These are phyloP conservation scores for Nymphaea thermarum DNA, from an alignment of 164 flowering plant species.

Conservation along the genomic window DNA sequence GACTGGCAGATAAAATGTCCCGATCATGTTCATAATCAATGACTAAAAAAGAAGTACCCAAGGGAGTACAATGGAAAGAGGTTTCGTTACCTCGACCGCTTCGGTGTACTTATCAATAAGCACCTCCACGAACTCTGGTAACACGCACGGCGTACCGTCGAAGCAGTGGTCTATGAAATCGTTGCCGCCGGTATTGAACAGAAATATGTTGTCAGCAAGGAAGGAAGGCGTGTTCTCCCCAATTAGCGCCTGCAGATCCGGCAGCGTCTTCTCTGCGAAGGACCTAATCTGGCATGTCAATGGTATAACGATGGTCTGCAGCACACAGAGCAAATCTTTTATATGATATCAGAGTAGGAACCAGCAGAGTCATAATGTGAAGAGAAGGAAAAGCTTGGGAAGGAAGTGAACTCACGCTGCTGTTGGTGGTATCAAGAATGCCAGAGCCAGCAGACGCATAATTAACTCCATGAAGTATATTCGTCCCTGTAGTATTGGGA, in stretches of 20 bases:
- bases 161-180: background rate
- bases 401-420: background rate
- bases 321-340: too few relatives aligned
- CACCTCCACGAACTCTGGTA: background rate
- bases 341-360: too few relatives aligned
- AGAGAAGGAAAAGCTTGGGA: background rate
- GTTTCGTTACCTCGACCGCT: background rate
- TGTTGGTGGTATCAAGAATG: conserved; percentile 44
- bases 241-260: background rate
- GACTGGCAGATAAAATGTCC: background rate
- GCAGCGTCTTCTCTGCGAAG: background rate
- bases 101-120: background rate
- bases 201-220: background rate
- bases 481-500: conserved; percentile 32
- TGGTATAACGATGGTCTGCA: background rate
- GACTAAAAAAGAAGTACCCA: too few relatives aligned
- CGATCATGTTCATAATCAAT: background rate
- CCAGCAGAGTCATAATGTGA: too few relatives aligned
- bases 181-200: background rate
- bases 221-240: background rate
- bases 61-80: background rate
- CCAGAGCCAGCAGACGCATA: conserved; percentile 68
- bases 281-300: background rate
- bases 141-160: background rate
- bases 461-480: conserved; percentile 40